phyloP scores from a whole-genome alignment of 1,284 basidiomycete genomes.

The Rhodotorula sp. region DNA sequence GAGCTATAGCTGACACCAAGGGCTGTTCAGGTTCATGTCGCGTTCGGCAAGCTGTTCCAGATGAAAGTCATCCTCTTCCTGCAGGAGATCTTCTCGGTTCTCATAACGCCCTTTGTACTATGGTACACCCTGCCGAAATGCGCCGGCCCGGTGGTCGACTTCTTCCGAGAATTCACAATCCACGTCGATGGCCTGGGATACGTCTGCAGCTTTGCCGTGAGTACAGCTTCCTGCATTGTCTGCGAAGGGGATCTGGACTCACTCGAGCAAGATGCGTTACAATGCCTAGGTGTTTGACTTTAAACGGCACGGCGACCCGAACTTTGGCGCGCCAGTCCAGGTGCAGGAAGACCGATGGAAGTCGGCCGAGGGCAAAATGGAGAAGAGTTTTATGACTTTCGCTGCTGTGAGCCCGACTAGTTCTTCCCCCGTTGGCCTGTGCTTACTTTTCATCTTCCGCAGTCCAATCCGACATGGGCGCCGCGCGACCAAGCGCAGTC shows the following conservation, averaged over 20 bases:
- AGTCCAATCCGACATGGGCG: conserved; percentile 41
- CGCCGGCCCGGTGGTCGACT: conserved; percentile 85
- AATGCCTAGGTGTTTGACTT: conserved; percentile 70
- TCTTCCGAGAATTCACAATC: conserved; percentile 93
- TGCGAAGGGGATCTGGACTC: background rate
- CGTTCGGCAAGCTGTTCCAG: conserved; percentile 83
- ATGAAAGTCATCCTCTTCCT: conserved; percentile 84
- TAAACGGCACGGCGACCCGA: conserved; percentile 63
- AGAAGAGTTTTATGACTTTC: conserved; percentile 94
- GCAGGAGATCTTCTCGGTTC: conserved; percentile 82
- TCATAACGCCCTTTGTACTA: conserved; percentile 89
- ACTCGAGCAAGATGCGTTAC: background rate
- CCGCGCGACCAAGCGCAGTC: conserved; percentile 39
- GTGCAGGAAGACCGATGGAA: conserved; percentile 60
- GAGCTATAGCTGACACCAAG: background rate
- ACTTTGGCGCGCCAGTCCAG: conserved; percentile 63
- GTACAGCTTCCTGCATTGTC: background rate
- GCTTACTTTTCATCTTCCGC: background rate
- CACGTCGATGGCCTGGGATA: conserved; percentile 95
- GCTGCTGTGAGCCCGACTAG: conserved; percentile 28
- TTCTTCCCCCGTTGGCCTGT: background rate
- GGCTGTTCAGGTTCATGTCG: conserved; percentile 69
- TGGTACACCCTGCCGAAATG: conserved; percentile 87
- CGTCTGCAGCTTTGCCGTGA: conserved; percentile 92
- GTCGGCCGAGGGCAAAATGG: conserved; percentile 93